Conservation (phyloP, 2,329 filamentous ascomycete species). For the Colletotrichum nymphaeae region DNA sequence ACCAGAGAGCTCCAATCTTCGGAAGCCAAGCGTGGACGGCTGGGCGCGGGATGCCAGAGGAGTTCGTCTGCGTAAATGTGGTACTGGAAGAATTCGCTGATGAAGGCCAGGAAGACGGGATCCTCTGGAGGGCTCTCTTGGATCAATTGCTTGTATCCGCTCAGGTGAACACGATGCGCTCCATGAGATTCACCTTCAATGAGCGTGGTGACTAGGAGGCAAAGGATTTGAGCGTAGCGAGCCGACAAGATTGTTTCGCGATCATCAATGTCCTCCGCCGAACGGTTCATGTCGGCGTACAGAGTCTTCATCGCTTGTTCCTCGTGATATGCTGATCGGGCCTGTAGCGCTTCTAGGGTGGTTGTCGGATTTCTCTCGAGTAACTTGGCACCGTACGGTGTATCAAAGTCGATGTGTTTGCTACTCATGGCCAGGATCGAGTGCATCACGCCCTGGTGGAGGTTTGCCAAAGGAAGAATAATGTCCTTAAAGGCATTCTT, state of each 20-base stretch:
- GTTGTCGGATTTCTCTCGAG: constrained; percentile 62
- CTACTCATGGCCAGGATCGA: constrained; percentile 87
- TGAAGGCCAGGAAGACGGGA: constrained; percentile 72
- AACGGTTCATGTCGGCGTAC: constrained; percentile 57
- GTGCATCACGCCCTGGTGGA: constrained; percentile 88
- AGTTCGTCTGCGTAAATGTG: constrained; percentile 77
- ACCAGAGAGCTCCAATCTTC: constrained; percentile 56
- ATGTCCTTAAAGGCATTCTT: constrained; percentile 89
- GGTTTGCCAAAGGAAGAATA: constrained; percentile 82
- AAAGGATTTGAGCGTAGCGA: constrained; percentile 72
- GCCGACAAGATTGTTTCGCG: constrained; percentile 62
- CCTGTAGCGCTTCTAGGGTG: constrained; percentile 56
- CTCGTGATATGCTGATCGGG: constrained; percentile 67
- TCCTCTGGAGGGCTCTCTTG: constrained; percentile 69
- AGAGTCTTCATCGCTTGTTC: constrained; percentile 65
- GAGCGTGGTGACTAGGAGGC: constrained; percentile 67
- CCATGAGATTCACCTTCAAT: constrained; percentile 69
- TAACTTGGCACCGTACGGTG: constrained; percentile 66
- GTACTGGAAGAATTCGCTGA: constrained; percentile 87
- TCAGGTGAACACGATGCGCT: constrained; percentile 83
- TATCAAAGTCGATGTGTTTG: constrained; percentile 75
- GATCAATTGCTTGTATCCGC: constrained; percentile 80
- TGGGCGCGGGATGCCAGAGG: constrained; percentile 59
- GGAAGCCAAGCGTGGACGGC: constrained; percentile 50
- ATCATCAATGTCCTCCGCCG: constrained; percentile 54